Conservation (phyloP, 1,284 basidiomycete species). For the Sphaerobolus stellatus region DNA sequence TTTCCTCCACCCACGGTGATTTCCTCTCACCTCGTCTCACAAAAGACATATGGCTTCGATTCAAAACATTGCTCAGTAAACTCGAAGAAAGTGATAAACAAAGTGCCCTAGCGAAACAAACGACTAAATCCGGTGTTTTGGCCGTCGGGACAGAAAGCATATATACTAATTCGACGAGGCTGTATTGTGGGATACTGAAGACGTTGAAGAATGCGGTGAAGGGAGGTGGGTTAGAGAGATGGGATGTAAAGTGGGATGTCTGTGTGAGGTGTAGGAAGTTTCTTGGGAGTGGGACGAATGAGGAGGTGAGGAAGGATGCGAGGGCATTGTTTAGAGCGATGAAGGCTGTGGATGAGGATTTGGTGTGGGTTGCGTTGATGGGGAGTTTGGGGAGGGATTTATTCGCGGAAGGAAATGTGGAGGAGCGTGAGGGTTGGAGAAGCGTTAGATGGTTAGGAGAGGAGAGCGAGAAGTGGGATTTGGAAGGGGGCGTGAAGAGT, state of each 20-base stretch:
- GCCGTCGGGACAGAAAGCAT: conserved; percentile 63
- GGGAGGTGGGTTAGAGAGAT: conserved; percentile 65
- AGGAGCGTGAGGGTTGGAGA: background rate
- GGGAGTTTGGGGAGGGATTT: conserved; percentile 47
- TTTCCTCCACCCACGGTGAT: conserved; percentile 63
- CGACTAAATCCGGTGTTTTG: too few species aligned
- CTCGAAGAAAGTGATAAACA: conserved; percentile 60
- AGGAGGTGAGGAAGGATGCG: conserved; percentile 70
- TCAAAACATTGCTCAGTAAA: conserved; percentile 56
- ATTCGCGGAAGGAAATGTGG: conserved; percentile 21
- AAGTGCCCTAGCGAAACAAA: conserved; percentile 63
- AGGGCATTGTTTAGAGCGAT: conserved; percentile 64
- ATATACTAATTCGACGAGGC: conserved; percentile 74
- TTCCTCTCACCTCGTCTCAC: conserved; percentile 83
- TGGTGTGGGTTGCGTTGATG: conserved; percentile 75
- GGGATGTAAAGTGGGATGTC: conserved; percentile 71
- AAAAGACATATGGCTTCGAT: conserved; percentile 89
- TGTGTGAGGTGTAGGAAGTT: conserved; percentile 73
- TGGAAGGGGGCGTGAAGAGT: background rate
- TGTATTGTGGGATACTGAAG: conserved; percentile 69
- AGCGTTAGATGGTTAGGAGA: background rate
- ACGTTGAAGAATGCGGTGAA: conserved; percentile 68
- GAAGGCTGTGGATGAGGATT: conserved; percentile 65
- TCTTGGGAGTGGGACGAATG: conserved; percentile 61
- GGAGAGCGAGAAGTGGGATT: background rate